Percentiles rank a stretch among this genome's conserved stretches.
Conservation (phyloP, 306 rosid species). For the Comarum palustre region DNA sequence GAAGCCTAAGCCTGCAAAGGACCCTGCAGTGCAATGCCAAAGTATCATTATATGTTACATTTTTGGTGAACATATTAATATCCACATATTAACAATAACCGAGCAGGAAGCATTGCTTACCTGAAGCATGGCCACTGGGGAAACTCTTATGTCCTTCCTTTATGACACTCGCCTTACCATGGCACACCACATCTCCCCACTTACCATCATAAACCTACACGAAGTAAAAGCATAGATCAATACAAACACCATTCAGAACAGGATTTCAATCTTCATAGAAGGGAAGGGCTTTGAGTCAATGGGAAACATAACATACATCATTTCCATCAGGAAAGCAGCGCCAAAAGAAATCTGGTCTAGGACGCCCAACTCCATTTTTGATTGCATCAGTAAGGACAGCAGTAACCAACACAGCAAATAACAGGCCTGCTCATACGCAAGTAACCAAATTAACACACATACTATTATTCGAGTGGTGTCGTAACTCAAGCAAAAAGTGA, state of each 20-base stretch:
- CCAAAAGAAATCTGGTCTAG: conserved; percentile 97
- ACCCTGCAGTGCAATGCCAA: conserved; percentile 48
- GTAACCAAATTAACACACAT: not conserved
- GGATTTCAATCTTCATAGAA: not conserved
- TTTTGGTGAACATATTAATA: not conserved
- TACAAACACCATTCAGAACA: not conserved
- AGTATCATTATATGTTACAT: not conserved
- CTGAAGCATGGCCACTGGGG: conserved; percentile 92
- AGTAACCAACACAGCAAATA: conserved; percentile 72
- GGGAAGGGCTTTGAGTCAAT: not conserved
- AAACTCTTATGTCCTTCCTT: conserved; percentile 97
- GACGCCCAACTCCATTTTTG: conserved; percentile 84
- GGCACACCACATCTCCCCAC: conserved; percentile 68
- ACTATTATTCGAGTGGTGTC: not conserved
- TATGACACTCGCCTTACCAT: conserved; percentile 63
- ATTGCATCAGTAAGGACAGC: conserved; percentile 81
- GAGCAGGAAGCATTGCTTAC: conserved; percentile 44
- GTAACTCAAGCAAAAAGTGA: not conserved
- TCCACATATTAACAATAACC: too few relatives aligned
- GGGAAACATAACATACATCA: conserved; percentile 36
- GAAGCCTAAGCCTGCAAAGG: conserved; percentile 88
- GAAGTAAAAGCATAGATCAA: not conserved
- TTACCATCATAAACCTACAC: conserved; percentile 60
- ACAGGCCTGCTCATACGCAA: conserved; percentile 49
- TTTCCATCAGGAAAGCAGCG: conserved; percentile 90